A percentile compares a stretch with the other conserved stretches of the same genome.
These are phyloP conservation scores for Trifolium pratense DNA, from an alignment of 306 rosid species.

Conservation along the genomic window DNA sequence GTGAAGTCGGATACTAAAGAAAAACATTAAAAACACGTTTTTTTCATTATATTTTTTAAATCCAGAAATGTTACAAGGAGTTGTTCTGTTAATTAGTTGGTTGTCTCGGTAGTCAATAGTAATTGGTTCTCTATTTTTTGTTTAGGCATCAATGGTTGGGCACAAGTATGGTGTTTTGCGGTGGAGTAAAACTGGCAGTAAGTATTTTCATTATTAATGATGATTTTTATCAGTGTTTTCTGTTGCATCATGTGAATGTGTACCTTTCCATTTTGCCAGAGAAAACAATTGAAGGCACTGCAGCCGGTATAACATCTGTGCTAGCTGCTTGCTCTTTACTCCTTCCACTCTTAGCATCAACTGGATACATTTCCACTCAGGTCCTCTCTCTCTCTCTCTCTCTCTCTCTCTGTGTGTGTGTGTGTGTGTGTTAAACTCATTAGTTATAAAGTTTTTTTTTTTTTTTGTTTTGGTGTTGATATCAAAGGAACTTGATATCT, in stretches of 20 bases:
- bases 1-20: slow-evolving; percentile 23
- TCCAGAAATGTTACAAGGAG: slow-evolving; percentile 7
- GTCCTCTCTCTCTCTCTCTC: slow-evolving; percentile 51
- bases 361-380: slow-evolving; percentile 89
- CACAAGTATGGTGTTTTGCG: slow-evolving; percentile 92
- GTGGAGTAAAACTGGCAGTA: slow-evolving; percentile 98
- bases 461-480: not conserved
- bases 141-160: slow-evolving; percentile 96
- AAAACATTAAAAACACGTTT: slow-evolving; percentile 6
- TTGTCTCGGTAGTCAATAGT: slow-evolving; percentile 3
- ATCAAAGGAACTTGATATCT: slow-evolving; percentile 34
- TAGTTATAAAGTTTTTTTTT: not conserved
- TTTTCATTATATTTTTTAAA: slow-evolving; percentile 8
- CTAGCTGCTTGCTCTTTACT: slow-evolving; percentile 87
- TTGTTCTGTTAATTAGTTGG: slow-evolving; percentile 6
- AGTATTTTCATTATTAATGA: slow-evolving; percentile 44
- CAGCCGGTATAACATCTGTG: slow-evolving; percentile 97
- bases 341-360: slow-evolving; percentile 86
- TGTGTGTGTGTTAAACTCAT: not conserved
- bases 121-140: slow-evolving; percentile 19
- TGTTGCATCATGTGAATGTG: slow-evolving; percentile 36
- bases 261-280: slow-evolving; percentile 57
- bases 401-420: not conserved
- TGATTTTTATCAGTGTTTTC: slow-evolving; percentile 32
- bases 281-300: slow-evolving; percentile 98